Base-by-base conservation (phyloP, 176 grass and related monocot species). In the Carex kokanica region DNA sequence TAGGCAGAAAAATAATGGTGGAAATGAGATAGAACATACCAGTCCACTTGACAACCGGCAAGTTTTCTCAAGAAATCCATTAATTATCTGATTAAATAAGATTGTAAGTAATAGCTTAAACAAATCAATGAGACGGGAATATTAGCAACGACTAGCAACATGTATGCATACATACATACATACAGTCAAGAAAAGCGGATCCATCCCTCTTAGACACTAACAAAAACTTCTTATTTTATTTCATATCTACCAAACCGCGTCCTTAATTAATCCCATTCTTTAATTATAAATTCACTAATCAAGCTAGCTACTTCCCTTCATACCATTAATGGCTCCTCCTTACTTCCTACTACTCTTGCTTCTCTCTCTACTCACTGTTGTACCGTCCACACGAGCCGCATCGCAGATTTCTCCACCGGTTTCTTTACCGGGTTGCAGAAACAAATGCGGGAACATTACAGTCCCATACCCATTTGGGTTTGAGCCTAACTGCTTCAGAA, bases 381-480 rank as follows among this genome's bases (percentile, higher is more conserved):
- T 47, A 63, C 29, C 15, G 25, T 81, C 41, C 60, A 10, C 20
- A 29, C 10, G 0, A 6, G 73, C 72, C 6, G 63, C 43, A 59
- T 47, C 1, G 6, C 60, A 0, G 0, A 2, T 25, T n/a, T 27
- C 86, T 2, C 2, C 21, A 34, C 70, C 80, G 1, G n/a, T 86
- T 15, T 65, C 89, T 0, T 85, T 36, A 7, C 85, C 78, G 8
- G 88, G 85, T n/a, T 95, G 90, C 66, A 64, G 3, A 6, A 79
- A 79, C 52, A 92, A 31, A 43, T 90, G 90, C 88, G n/a, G n/a
- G n/a, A n/a, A n/a, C n/a, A n/a, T n/a, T n/a, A n/a, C n/a, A n/a
- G n/a, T n/a, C n/a, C n/a, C 88, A 5, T 92, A 92, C 82, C 93
- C 90, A 0, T 92, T 90, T 31, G 93, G 88, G 65, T 87, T 95